These are phyloP conservation scores for Nyssa sinensis DNA, from an alignment of 148 eudicot species.

Conservation along the genomic window DNA sequence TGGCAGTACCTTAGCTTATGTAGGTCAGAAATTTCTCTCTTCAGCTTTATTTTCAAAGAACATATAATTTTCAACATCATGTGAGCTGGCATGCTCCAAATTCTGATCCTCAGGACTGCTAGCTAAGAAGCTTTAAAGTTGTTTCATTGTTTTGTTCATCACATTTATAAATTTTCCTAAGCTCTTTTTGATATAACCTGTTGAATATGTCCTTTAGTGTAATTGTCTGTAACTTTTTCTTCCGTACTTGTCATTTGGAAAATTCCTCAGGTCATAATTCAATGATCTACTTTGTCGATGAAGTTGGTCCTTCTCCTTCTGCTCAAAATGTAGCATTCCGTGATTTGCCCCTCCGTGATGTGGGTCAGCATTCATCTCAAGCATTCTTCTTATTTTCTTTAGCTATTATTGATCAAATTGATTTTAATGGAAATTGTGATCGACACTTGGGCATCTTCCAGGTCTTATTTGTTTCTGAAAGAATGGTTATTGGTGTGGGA, in stretches of 20 bases:
- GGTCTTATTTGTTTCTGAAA: slow-evolving; percentile 92
- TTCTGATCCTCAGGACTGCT: slow-evolving; percentile 3
- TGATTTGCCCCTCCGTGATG: slow-evolving; percentile 99
- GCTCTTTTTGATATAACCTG: not conserved
- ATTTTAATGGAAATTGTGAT: slow-evolving; percentile 17
- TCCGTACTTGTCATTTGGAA: slow-evolving; percentile 3
- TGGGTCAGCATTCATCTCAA: slow-evolving; percentile 99
- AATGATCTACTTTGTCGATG: slow-evolving; percentile 96
- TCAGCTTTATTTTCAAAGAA: slow-evolving; percentile 10
- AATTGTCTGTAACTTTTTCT: not conserved
- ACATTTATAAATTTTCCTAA: not conserved
- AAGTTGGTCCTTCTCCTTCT: slow-evolving; percentile 93
- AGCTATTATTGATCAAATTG: not conserved
- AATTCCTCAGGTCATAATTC: slow-evolving; percentile 82
- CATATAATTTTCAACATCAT: not conserved
- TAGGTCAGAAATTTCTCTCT: slow-evolving; percentile 63
- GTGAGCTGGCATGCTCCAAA: slow-evolving; percentile 8
- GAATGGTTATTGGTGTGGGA: slow-evolving; percentile 89
- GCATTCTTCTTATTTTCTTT: slow-evolving; percentile 21
- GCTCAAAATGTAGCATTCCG: slow-evolving; percentile 95
- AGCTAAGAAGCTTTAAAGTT: not conserved
- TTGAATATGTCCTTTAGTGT: not conserved
- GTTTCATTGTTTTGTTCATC: not conserved
- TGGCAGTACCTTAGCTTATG: slow-evolving; percentile 97
- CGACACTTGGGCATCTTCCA: slow-evolving; percentile 26